These are phyloP conservation scores for Apiospora kogelbergensis DNA, from an alignment of 2,329 filamentous ascomycete species.

Conservation along the genomic window DNA sequence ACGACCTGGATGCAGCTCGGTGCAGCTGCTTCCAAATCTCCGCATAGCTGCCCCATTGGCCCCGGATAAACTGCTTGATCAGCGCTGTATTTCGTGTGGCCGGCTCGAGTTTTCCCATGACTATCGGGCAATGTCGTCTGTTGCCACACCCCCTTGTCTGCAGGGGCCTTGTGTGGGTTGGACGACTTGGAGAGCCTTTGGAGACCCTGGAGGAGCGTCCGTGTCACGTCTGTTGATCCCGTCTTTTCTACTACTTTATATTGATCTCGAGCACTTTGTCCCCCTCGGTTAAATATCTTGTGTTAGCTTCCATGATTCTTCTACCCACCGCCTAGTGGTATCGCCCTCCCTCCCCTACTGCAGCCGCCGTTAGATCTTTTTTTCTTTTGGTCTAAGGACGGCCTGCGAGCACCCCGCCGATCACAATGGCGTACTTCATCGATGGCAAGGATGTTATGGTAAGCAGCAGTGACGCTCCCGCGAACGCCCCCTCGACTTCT, in stretches of 20 bases:
- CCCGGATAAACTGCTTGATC: neutral
- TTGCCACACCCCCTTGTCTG: neutral
- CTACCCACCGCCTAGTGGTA: neutral
- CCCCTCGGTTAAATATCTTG: neutral
- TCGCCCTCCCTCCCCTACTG: neutral
- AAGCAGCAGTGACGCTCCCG: slow-evolving; percentile 7
- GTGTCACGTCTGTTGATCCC: neutral
- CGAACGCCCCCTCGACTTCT: neutral
- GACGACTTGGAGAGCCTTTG: neutral
- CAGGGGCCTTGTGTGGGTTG: neutral
- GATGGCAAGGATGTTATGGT: slow-evolving; percentile 27
- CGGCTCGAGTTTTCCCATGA: neutral
- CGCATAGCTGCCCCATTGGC: neutral
- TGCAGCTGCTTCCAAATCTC: neutral
- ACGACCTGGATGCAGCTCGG: neutral
- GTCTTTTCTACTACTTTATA: neutral
- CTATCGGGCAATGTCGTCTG: neutral
- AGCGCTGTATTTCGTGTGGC: neutral
- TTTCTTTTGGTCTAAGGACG: neutral
- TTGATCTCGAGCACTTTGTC: slow-evolving; percentile 3
- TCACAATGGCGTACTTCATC: slow-evolving; percentile 22
- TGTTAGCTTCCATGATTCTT: neutral
- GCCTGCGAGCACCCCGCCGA: neutral
- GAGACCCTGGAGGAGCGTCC: neutral
- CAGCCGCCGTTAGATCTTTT: neutral